These are phyloP conservation scores for Remersonia thermophila DNA, from an alignment of 2,329 filamentous ascomycete genomes.

Conservation along the genomic window DNA sequence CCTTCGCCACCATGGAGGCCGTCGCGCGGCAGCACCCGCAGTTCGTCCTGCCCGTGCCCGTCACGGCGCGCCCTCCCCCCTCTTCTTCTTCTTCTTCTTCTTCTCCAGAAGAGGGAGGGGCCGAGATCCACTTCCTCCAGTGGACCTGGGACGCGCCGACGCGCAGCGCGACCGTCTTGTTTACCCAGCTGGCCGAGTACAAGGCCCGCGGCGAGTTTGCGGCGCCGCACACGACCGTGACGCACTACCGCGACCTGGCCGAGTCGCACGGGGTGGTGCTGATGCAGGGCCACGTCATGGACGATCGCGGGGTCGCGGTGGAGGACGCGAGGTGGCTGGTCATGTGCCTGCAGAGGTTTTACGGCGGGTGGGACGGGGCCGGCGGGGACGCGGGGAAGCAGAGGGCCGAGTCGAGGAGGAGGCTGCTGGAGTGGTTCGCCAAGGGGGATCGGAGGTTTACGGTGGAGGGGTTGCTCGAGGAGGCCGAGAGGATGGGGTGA, in stretches of 20 bases:
- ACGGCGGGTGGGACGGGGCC: constrained; percentile 49
- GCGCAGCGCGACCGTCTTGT: constrained; percentile 64
- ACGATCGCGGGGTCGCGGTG: constrained; percentile 61
- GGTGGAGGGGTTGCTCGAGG: constrained; percentile 74
- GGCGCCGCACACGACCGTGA: constrained; percentile 84
- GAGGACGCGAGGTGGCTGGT: constrained; percentile 82
- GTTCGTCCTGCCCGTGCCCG: constrained; percentile 82
- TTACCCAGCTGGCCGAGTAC: constrained; percentile 88
- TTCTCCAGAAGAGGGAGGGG: constrained; percentile 42
- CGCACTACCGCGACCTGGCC: constrained; percentile 75
- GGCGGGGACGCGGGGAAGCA: constrained; percentile 33
- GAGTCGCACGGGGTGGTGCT: constrained; percentile 67
- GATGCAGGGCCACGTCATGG: constrained; percentile 69
- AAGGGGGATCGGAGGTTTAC: constrained; percentile 67
- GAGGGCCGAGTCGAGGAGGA: constrained; percentile 50
- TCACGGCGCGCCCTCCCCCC: constrained; percentile 25
- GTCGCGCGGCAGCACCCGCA: constrained; percentile 67
- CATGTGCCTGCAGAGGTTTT: constrained; percentile 91
- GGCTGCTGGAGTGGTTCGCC: constrained; percentile 70
- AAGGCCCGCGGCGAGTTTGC: constrained; percentile 84
- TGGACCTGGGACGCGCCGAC: constrained; percentile 72
- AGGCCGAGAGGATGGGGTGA: constrained; percentile 67
- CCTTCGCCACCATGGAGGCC: constrained; percentile 60
- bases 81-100: too few species aligned
- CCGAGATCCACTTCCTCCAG: constrained; percentile 92